Percentiles rank a stretch among this genome's conserved stretches.
phyloP scores from a whole-genome alignment of 495 filamentous ascomycete genomes.

The Lineolata rhizophorae region DNA sequence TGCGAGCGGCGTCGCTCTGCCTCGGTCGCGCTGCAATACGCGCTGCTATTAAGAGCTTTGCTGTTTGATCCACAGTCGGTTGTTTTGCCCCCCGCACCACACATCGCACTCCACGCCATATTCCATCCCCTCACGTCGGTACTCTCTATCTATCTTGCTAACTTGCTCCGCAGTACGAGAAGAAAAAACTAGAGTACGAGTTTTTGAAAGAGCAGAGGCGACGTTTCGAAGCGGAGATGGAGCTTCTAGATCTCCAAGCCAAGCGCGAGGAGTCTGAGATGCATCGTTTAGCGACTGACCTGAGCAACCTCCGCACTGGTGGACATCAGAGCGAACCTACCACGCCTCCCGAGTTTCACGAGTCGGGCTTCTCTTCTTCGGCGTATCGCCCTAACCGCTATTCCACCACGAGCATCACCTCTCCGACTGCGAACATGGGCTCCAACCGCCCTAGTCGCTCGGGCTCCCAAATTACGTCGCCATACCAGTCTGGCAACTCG shows the following conservation, averaged over 20 bases:
- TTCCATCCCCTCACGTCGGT: too few relatives aligned
- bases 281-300: conserved; percentile 53
- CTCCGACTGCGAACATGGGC: conserved; percentile 34
- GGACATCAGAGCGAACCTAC: conserved; percentile 83
- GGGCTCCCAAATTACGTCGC: conserved; percentile 36
- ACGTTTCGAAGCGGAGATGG: conserved; percentile 72
- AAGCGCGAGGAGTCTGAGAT: conserved; percentile 63
- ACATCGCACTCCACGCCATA: too few relatives aligned
- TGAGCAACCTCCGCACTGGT: conserved; percentile 34
- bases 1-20: conserved; percentile 16
- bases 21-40: too few relatives aligned
- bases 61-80: too few relatives aligned
- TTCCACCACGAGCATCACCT: conserved; percentile 51
- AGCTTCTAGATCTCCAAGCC: conserved; percentile 61
- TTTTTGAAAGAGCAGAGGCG: conserved; percentile 63
- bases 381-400: conserved; percentile 63
- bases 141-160: too few relatives aligned
- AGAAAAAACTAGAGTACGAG: conserved; percentile 76
- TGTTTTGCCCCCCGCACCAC: too few relatives aligned
- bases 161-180: conserved; percentile 79
- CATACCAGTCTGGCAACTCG: conserved; percentile 27
- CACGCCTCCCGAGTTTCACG: conserved; percentile 85
- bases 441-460: conserved; percentile 53
- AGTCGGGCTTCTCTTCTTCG: conserved; percentile 47
- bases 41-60: too few relatives aligned